Conservation (phyloP, 179 eudicot species). For the Kewa caespitosa region DNA sequence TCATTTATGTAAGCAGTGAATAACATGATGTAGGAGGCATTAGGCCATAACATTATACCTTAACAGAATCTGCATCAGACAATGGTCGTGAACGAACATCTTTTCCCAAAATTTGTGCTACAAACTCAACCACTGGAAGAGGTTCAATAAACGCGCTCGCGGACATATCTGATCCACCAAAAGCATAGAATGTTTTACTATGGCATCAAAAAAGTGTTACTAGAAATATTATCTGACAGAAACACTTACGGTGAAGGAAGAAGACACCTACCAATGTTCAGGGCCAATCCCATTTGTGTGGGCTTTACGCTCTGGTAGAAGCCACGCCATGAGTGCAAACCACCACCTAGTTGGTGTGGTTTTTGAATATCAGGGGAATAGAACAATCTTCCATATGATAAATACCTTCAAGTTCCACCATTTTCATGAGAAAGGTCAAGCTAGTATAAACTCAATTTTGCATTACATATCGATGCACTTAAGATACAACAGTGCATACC, state of each 20-base stretch:
- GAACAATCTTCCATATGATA: slow-evolving; percentile 78
- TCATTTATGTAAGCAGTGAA: neutral
- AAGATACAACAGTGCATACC: slow-evolving; percentile 33
- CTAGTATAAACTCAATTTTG: neutral
- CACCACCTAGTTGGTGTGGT: slow-evolving; percentile 74
- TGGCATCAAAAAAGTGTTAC: slow-evolving; percentile 4
- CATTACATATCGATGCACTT: neutral
- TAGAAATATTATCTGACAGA: neutral
- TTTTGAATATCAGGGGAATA: slow-evolving; percentile 70
- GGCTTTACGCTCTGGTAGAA: slow-evolving; percentile 84
- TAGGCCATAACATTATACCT: slow-evolving; percentile 36
- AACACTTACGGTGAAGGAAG: slow-evolving; percentile 1
- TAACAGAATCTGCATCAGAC: slow-evolving; percentile 75
- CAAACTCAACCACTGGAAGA: slow-evolving; percentile 70
- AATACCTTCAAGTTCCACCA: slow-evolving; percentile 47
- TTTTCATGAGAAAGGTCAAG: slow-evolving; percentile 7
- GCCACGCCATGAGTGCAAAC: slow-evolving; percentile 89
- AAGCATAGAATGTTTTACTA: slow-evolving; percentile 4
- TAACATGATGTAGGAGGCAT: neutral
- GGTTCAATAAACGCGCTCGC: slow-evolving; percentile 77
- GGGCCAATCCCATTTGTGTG: slow-evolving; percentile 89
- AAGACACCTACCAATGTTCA: slow-evolving; percentile 63
- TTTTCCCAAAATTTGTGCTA: slow-evolving; percentile 63
- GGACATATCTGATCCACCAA: slow-evolving; percentile 51
- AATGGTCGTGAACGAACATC: slow-evolving; percentile 64